Evolutionary conservation across 2,329 filamentous ascomycete species (phyloP), one percentile per base, ranked within the genome.

Genomic region (Aspergillus ustus): DNA sequence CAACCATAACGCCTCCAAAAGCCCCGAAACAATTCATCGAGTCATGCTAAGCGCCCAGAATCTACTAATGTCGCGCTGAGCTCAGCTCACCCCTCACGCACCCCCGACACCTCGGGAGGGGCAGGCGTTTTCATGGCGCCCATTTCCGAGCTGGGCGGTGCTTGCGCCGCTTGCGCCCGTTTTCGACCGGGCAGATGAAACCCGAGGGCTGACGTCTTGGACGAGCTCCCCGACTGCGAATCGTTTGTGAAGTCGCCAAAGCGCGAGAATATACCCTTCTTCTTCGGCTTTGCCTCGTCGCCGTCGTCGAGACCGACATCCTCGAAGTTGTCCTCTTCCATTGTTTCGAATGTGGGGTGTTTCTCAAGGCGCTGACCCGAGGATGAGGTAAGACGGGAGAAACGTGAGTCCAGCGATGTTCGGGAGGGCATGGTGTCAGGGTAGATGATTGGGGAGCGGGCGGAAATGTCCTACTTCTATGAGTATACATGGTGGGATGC

Each of bases 301-400:
- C 95, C 92, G 67, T 97, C 93, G 61, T 89, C 87, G 50, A 98
- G 81, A 4, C 92, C 92, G 8, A 98, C 91, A 56, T 98, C 94
- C 74, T 97, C 94, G 69, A 98, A 97, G 15, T 82, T 83, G 71
- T 96, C 91, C 70, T 95, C 92, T 46, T 87, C 84, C 31, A 88
- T 90, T n/a, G 87, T 83, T 29, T 84, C 83, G 58, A 88, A 84
- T 70, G 80, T 15, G 22, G 46, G 62, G 25, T 60, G 61, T 31
- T 81, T 59, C 82, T 60, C 84, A 82, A 57, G 89, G 75, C 7
- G 87, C 83, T 8, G 88, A 85, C 65, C 84, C 7, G 88, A 86
- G 63, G 89, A 84, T 19, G 88, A 86, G 48, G 87, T 81, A 61
- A 89, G 84, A 60, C 85, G 82, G 73, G 86, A 84, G 66, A 87